Evolutionary conservation across 768 basidiomycete genomes (phyloP), one percentile per base, ranked within the genome.

Genomic region (Paxillus rubicundulus): DNA sequence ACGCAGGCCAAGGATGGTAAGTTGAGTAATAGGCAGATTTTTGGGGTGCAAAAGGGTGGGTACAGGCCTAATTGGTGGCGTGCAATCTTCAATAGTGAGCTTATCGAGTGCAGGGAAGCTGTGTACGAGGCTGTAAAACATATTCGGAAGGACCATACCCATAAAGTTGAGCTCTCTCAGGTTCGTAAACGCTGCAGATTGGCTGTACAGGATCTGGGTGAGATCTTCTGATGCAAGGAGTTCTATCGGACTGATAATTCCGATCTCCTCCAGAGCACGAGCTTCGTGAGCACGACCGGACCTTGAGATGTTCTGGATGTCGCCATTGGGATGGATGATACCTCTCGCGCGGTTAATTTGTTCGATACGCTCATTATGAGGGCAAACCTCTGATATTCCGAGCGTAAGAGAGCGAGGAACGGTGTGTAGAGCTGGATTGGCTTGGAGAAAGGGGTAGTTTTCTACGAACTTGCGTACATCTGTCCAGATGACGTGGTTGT

Each of bases 81-180:
- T 68, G 47, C 77, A 79, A 43, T 73, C 69, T 44, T 77, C 75
- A 50, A 79, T 65, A 24, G 65, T 63, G n/a, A 79, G 69, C 9
- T 58, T 65, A 28, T 70, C 65, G 17, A 79, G 71, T 3, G 47
- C 47, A 1, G 74, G 72, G 12, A 79, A 69, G 32, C 47, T 40
- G 60, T 74, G 72, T 14, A 79, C 64, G 27, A 71, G 51, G 0
- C 51, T 51, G 47, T 74, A 73, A 10, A 78, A 64, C 1, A 60
- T 33, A 27, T 70, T 61, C 0, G 74, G 70, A 41, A 79, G 68
- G 18, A 74, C 60, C 54, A 74, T 68, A 41, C 68, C 60, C 43
- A 57, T 62, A 56, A 78, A 72, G 0, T 67, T 61, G 47, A 79
- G 70, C 17, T 70, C 69, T 13, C 65, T 60, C 13, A 79, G 65